phyloP scores from a whole-genome alignment of 1,139 yeast species.

The Taiozyma sp. region DNA sequence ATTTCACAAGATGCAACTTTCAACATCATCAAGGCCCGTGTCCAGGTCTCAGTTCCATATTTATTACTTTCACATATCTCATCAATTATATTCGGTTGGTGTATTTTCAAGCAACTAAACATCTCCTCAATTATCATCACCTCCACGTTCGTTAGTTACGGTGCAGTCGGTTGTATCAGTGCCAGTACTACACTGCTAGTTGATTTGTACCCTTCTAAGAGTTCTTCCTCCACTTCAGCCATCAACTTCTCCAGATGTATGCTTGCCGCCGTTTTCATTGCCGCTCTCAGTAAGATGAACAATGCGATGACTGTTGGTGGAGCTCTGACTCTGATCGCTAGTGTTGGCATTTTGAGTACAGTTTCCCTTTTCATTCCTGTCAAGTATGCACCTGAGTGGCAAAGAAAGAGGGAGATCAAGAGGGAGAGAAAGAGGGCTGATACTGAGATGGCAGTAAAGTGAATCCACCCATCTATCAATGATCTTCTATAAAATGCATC shows the following conservation, averaged over 20 bases:
- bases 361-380: constrained; percentile 16
- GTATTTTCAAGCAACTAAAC: constrained; percentile 41
- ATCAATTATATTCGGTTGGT: constrained; percentile 60
- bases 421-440: constrained; percentile 3
- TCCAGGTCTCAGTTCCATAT: constrained; percentile 33
- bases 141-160: constrained; percentile 46
- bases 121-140: constrained; percentile 52
- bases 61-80: constrained; percentile 31
- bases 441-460: background rate
- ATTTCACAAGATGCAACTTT: constrained; percentile 27
- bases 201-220: constrained; percentile 50
- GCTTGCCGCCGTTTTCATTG: constrained; percentile 54
- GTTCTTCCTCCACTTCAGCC: constrained; percentile 56
- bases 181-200: constrained; percentile 49
- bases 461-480: background rate
- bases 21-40: constrained; percentile 41
- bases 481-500: too few species aligned
- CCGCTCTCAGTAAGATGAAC: constrained; percentile 53
- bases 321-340: constrained; percentile 50
- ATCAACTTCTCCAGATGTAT: constrained; percentile 55
- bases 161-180: constrained; percentile 44
- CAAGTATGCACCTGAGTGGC: constrained; percentile 18
- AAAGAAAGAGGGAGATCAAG: constrained; percentile 4
- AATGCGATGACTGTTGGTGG: constrained; percentile 50
- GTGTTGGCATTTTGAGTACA: constrained; percentile 24